Conservation (phyloP, 192 early-diverging fungal species). For the Funneliformis mosseae region DNA sequence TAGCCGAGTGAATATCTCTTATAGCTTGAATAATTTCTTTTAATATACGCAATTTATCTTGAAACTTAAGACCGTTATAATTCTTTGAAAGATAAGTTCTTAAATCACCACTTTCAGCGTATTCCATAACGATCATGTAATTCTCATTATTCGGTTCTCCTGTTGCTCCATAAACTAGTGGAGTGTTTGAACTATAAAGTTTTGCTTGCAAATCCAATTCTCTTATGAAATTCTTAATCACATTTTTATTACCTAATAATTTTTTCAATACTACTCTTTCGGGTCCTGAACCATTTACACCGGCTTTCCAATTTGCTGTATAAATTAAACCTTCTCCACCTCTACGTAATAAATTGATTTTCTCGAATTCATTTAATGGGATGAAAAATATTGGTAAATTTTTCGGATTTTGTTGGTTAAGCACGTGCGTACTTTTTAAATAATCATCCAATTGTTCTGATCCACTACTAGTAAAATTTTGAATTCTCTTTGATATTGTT, state of each 20-base stretch:
- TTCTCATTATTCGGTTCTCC: not conserved
- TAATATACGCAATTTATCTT: not conserved
- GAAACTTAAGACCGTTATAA: not conserved
- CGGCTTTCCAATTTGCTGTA: not conserved
- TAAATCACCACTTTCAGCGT: not conserved
- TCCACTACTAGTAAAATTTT: not conserved
- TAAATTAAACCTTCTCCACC: not conserved
- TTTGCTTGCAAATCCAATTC: not conserved
- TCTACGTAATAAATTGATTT: not conserved
- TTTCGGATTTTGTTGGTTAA: not conserved
- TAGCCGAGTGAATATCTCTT: conserved; percentile 37
- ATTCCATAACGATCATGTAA: not conserved
- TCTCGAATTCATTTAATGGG: not conserved
- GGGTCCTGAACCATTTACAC: not conserved
- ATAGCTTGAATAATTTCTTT: not conserved
- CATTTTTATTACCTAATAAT: not conserved
- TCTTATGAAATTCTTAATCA: not conserved
- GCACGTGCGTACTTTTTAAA: not conserved
- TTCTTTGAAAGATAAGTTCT: not conserved
- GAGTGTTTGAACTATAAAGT: not conserved
- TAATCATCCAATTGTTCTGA: not conserved
- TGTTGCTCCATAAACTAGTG: not conserved
- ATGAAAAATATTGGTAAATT: not conserved
- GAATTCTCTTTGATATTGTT: not conserved
- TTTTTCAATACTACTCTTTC: not conserved